These are phyloP conservation scores for Primulina eburnea DNA, from an alignment of 257 asterid genomes.

Conservation along the genomic window DNA sequence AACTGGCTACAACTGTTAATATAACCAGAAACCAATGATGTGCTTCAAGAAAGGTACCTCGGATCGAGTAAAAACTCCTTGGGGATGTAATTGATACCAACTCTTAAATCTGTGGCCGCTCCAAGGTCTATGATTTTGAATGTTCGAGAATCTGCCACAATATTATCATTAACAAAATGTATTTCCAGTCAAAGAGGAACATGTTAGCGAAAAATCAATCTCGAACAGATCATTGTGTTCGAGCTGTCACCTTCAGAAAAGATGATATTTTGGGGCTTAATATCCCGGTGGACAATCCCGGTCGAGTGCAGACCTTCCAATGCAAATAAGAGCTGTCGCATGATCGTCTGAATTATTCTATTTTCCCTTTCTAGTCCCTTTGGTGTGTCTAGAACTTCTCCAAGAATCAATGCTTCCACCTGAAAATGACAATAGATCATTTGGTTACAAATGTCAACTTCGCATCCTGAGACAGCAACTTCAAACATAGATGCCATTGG, in stretches of 20 bases:
- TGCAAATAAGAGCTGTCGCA: slow-evolving; percentile 87
- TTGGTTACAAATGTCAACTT: neutral
- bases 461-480: neutral
- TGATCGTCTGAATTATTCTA: slow-evolving; percentile 77
- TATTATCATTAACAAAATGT: slow-evolving; percentile 14
- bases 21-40: neutral
- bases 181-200: slow-evolving; percentile 1
- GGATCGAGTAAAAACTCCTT: slow-evolving; percentile 94
- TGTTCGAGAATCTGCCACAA: slow-evolving; percentile 65
- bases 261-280: slow-evolving; percentile 91
- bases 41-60: slow-evolving; percentile 40
- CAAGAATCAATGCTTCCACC: slow-evolving; percentile 86
- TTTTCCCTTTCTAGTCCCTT: slow-evolving; percentile 92
- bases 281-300: slow-evolving; percentile 93
- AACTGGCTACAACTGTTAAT: neutral
- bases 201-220: neutral
- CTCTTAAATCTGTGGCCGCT: slow-evolving; percentile 96
- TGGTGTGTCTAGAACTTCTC: slow-evolving; percentile 58
- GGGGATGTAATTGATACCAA: slow-evolving; percentile 94
- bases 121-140: slow-evolving; percentile 97
- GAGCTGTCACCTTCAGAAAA: slow-evolving; percentile 77
- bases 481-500: neutral
- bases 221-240: neutral
- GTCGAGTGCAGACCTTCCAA: slow-evolving; percentile 89
- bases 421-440: slow-evolving; percentile 28